Percentiles rank a stretch among this genome's conserved stretches.
Conservation (phyloP, 2,329 filamentous ascomycete genomes). For the Penicillium corylophilum region DNA sequence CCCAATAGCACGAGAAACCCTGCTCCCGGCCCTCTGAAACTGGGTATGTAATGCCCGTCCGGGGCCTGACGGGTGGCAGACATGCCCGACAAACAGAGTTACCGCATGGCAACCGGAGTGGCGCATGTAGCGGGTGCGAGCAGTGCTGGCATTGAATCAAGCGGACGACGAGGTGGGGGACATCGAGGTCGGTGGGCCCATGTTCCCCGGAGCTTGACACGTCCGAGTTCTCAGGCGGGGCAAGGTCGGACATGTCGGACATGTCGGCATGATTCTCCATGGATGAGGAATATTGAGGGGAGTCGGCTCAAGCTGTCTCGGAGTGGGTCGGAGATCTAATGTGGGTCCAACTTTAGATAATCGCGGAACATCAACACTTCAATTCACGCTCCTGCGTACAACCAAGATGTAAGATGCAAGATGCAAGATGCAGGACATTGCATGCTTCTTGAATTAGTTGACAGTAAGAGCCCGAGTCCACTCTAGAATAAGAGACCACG, state of each 20-base stretch:
- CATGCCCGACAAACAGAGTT: conserved; percentile 73
- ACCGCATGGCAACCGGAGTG: conserved; percentile 79
- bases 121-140: conserved; percentile 64
- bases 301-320: conserved; percentile 4
- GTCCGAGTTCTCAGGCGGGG: conserved; percentile 10
- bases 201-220: conserved; percentile 27
- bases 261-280: conserved; percentile 16
- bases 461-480: too few relatives aligned
- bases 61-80: conserved; percentile 64
- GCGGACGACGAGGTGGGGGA: conserved; percentile 65
- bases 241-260: not conserved
- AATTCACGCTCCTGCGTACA: too few relatives aligned
- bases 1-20: conserved; percentile 71
- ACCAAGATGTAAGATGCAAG: not conserved
- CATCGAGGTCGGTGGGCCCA: conserved; percentile 48
- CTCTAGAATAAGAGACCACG: too few relatives aligned
- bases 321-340: conserved; percentile 16
- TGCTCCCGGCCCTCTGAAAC: conserved; percentile 63
- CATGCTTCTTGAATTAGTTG: too few relatives aligned
- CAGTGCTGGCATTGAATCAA: conserved; percentile 77
- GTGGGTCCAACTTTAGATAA: conserved; percentile 24
- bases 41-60: conserved; percentile 75
- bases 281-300: not conserved
- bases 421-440: too few relatives aligned
- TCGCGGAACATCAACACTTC: conserved; percentile 2